phyloP scores from a whole-genome alignment of 2,329 filamentous ascomycete species.

The Aspergillus ochraceoroseus region DNA sequence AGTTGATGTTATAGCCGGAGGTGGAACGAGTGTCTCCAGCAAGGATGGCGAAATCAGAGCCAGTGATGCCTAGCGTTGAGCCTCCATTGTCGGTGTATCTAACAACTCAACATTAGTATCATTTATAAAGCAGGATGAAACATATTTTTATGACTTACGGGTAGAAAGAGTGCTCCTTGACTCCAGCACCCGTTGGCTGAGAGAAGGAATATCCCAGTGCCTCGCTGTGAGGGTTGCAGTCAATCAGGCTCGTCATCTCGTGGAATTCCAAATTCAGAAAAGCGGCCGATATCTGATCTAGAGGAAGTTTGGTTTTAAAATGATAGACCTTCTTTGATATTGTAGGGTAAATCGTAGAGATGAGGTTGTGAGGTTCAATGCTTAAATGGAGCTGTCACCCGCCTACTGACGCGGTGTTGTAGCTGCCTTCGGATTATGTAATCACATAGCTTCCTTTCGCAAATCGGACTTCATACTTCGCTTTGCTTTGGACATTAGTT shows the following conservation, averaged over 20 bases:
- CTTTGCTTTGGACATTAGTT: too few relatives aligned
- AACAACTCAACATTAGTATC: conserved; percentile 16
- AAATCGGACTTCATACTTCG: not conserved
- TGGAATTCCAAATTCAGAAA: conserved; percentile 3
- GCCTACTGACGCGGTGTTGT: conserved; percentile 34
- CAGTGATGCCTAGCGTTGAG: conserved; percentile 90
- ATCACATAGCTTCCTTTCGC: conserved; percentile 18
- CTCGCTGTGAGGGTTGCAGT: conserved; percentile 47
- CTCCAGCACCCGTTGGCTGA: conserved; percentile 47
- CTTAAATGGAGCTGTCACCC: conserved; percentile 13
- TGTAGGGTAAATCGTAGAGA: not conserved
- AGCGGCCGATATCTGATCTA: not conserved
- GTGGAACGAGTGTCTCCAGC: conserved; percentile 96
- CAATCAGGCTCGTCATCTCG: conserved; percentile 54
- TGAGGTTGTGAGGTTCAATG: conserved; percentile 2
- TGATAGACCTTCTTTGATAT: not conserved
- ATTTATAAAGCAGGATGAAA: not conserved
- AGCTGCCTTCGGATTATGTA: conserved; percentile 40
- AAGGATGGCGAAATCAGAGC: conserved; percentile 90
- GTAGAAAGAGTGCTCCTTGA: conserved; percentile 73
- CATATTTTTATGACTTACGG: conserved; percentile 57
- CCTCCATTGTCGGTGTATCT: conserved; percentile 95
- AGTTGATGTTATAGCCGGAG: conserved; percentile 98
- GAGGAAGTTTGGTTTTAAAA: not conserved
- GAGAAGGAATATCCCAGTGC: conserved; percentile 59